Base-by-base conservation (phyloP, 2,329 filamentous ascomycete genomes). In the Phyllosticta ampelicida region DNA sequence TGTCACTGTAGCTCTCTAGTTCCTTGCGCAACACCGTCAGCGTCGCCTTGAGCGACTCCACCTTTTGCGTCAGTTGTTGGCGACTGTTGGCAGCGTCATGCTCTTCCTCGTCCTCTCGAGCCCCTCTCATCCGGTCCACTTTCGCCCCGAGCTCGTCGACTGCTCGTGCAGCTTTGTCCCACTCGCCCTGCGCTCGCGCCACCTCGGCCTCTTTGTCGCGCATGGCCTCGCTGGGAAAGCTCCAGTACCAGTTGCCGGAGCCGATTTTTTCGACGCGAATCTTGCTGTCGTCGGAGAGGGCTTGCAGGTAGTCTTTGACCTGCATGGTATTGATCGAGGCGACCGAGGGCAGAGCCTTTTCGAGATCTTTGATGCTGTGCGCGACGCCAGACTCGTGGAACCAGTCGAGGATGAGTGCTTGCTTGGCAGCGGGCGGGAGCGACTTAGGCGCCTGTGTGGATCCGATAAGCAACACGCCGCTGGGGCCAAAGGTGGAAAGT, bases 191-290 rank as follows among this genome's bases (percentile, higher is more conserved):
- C 0, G 71, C 71, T 23, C 70, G 70, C 2, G 65, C 66, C 23
- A 77, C 66, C 8, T 66, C 65, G 49, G 61, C 62, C 59, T 80
- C 72, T 58, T 72, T 74, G 18, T 70, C 68, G 53, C 76, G 78
- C 66, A 75, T 78, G 65, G 80, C 80, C 56, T 86, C 82, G 26
- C 77, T 81, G 18, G 71, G 75, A 67, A 86, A 87, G 62, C 77
- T 80, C 85, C 85, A 87, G 71, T 86, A 87, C 84, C 84, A 87
- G 68, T 87, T 87, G 26, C 83, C 84, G 62, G 78, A 84, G 50
- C 84, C 85, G 64, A 87, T 87, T 69, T 86, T 87, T 72, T 87
- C 84, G 26, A 85, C 80, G 18, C 78, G 78, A 61, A 87, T 79
- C 64, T 79, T 77, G 64, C 75, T 76, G 59, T 87, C 85, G 64